phyloP scores from a whole-genome alignment of 164 flowering plant genomes.

The Houttuynia cordata region DNA sequence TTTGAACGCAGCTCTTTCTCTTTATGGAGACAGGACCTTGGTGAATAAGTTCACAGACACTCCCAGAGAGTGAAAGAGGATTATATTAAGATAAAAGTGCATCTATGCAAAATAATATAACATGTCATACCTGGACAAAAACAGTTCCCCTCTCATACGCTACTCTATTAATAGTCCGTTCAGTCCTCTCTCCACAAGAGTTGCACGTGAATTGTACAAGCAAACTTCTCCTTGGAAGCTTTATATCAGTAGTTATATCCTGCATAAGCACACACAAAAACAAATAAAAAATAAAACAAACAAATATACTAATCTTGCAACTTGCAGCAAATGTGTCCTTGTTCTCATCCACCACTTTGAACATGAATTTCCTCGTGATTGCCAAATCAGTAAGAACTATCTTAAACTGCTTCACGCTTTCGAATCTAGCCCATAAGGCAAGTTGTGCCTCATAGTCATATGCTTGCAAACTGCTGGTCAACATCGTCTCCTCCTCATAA shows the following conservation, averaged over 20 bases:
- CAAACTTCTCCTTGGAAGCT: conserved; percentile 77
- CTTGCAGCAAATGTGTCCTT: too few relatives aligned
- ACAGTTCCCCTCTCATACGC: conserved; percentile 31
- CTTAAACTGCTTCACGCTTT: too few relatives aligned
- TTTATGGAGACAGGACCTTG: background rate
- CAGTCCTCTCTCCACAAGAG: conserved; percentile 66
- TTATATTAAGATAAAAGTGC: background rate
- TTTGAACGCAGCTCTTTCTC: background rate
- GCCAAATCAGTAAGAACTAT: too few relatives aligned
- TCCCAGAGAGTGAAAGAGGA: background rate
- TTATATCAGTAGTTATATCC: conserved; percentile 44
- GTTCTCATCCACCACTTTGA: too few relatives aligned
- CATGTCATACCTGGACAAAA: background rate
- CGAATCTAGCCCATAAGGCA: too few relatives aligned
- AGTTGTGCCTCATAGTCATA: too few relatives aligned
- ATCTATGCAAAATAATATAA: background rate
- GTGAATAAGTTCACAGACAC: background rate
- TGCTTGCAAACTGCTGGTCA: too few relatives aligned
- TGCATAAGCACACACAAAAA: conserved; percentile 6
- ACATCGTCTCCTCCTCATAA: too few relatives aligned
- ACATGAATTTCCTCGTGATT: too few relatives aligned
- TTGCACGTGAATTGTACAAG: conserved; percentile 69
- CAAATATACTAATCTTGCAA: too few relatives aligned
- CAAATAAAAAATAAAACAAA: too few relatives aligned
- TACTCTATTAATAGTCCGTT: conserved; percentile 55